Base-by-base conservation (phyloP, 208 protist genomes). In the Naegleria lovaniensis region DNA sequence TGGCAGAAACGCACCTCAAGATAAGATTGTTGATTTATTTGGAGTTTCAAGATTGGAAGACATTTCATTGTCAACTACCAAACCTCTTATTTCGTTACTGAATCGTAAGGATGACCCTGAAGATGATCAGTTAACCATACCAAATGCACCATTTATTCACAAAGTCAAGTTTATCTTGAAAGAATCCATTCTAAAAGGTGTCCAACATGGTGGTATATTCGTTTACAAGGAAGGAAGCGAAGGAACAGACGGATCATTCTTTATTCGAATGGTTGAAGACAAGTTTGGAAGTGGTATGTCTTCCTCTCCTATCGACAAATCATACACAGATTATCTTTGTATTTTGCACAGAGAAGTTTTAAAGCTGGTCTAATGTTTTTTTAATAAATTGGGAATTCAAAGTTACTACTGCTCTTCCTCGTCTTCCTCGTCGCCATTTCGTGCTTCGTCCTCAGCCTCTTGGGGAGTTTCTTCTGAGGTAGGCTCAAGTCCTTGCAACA, bases 401-500 rank as follows among this genome's bases (percentile, higher is more conserved):
- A n/a, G n/a, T n/a, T n/a, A n/a, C n/a, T n/a, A n/a, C 43, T 48
- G 1, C 5, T 43, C 39, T 90, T 90, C 58, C 5, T 84, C 55
- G 33, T 85, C 87, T 13, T 93, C 87, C 29, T 92, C 91, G 11
- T 92, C 91, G 9, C 9, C 52, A 19, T 92, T 85, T 0, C 41
- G 7, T 25, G 51, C 90, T 0, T 51, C 67, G 3, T 88, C 39
- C 0, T 92, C 87, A 7, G 40, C 76, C 38, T 90, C 91, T 13
- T 87, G 76, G 9, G 84, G 3, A 0, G 67, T 36, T 38, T 67
- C 39, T 55, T 76, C 43, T 90, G 43, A 0, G 51, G 22, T 76
- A 90, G 88, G 43, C 51, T 67, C 40, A 59, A 83, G 15, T 5
- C 58, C 88, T 88, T 33, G 67, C 25, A 93, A 22, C 22, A 92